Evolutionary conservation across 768 basidiomycete genomes (phyloP).

Genomic region (Lactifluus rugatus): DNA sequence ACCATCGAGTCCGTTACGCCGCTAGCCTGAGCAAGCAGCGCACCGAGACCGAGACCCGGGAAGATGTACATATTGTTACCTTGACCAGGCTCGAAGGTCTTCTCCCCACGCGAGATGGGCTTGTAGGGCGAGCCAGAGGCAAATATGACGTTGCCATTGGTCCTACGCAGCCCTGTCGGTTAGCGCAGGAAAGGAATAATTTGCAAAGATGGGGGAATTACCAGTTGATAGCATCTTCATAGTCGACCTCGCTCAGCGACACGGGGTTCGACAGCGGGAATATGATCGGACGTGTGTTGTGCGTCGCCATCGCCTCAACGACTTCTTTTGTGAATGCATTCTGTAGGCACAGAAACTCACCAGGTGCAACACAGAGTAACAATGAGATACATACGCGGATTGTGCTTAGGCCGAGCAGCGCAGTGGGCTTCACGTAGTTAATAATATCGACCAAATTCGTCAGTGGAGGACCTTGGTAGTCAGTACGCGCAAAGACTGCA

Average conservation of each 20-base stretch:
- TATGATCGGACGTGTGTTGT: slow-evolving; percentile 79
- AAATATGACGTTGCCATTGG: slow-evolving; percentile 66
- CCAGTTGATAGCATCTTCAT: slow-evolving; percentile 60
- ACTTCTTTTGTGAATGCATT: slow-evolving; percentile 69
- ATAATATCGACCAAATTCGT: slow-evolving; percentile 72
- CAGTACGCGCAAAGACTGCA: slow-evolving; percentile 70
- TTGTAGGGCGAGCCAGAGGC: slow-evolving; percentile 86
- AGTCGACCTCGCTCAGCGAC: slow-evolving; percentile 70
- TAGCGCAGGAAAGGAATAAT: background rate
- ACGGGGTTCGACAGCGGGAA: slow-evolving; percentile 91
- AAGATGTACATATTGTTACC: slow-evolving; percentile 94
- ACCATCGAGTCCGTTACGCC: slow-evolving; percentile 82
- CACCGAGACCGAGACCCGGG: slow-evolving; percentile 68
- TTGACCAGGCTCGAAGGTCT: slow-evolving; percentile 67
- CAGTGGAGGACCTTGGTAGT: slow-evolving; percentile 71
- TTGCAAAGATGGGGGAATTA: slow-evolving; percentile 28
- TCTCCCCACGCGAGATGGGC: slow-evolving; percentile 45
- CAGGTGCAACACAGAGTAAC: background rate
- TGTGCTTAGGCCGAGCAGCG: slow-evolving; percentile 81
- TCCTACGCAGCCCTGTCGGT: slow-evolving; percentile 6
- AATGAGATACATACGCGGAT: slow-evolving; percentile 39
- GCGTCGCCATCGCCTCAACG: slow-evolving; percentile 66
- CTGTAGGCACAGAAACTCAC: slow-evolving; percentile 26
- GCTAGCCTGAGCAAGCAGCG: slow-evolving; percentile 61
- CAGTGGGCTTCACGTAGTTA: slow-evolving; percentile 76